phyloP scores from a whole-genome alignment of 2,329 filamentous ascomycete species.

The Neopestalotiopsis clavispora region DNA sequence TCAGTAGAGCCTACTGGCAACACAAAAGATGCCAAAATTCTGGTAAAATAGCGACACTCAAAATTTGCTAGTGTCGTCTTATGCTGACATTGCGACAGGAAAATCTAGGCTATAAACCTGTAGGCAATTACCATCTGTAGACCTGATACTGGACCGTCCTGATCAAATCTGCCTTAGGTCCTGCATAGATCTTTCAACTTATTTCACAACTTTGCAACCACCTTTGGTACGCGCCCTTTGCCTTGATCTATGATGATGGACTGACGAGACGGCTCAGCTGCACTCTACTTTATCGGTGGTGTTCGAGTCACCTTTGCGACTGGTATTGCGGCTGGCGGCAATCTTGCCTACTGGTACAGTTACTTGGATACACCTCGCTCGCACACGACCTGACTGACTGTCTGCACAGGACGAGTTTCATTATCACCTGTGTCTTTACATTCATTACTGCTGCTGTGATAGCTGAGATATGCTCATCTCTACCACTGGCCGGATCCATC shows the following conservation, averaged over 20 bases:
- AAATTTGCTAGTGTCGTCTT: neutral
- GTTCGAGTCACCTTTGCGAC: slow-evolving; percentile 67
- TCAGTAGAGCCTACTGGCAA: slow-evolving; percentile 13
- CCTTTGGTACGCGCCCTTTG: slow-evolving; percentile 50
- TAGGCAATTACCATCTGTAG: slow-evolving; percentile 34
- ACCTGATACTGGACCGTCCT: slow-evolving; percentile 22
- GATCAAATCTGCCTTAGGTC: slow-evolving; percentile 42
- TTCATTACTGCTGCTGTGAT: slow-evolving; percentile 66
- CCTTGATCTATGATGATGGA: neutral
- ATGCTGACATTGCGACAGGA: slow-evolving; percentile 36
- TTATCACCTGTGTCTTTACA: slow-evolving; percentile 63
- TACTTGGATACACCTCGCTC: neutral
- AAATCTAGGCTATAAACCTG: slow-evolving; percentile 60
- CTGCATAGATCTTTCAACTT: slow-evolving; percentile 61
- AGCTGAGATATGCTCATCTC: slow-evolving; percentile 64
- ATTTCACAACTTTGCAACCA: slow-evolving; percentile 64
- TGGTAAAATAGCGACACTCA: neutral
- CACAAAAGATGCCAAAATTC: slow-evolving; percentile 8
- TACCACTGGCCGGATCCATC: slow-evolving; percentile 63
- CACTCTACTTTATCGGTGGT: slow-evolving; percentile 65
- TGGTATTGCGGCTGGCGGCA: slow-evolving; percentile 64
- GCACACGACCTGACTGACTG: neutral
- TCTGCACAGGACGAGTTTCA: slow-evolving; percentile 57
- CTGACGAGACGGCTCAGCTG: slow-evolving; percentile 44
- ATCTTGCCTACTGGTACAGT: slow-evolving; percentile 61